Evolutionary conservation across 108 stramenopile species (phyloP).

Genomic region (Stephanodiscus minutulus): DNA sequence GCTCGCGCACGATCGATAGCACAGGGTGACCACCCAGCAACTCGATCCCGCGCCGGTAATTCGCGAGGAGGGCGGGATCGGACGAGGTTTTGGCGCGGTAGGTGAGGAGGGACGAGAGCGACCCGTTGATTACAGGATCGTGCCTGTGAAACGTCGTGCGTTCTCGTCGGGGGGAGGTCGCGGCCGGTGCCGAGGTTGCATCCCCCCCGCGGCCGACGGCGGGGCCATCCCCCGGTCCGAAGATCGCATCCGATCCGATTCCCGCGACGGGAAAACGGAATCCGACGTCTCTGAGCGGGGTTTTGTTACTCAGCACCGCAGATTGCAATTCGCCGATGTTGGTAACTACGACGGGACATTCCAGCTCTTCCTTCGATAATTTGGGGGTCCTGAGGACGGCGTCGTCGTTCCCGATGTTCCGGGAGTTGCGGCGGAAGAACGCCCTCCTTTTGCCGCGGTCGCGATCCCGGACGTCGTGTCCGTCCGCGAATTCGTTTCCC

Average conservation of each 20-base stretch:
- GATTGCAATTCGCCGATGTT: constrained; percentile 47
- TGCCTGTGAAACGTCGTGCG: constrained; percentile 29
- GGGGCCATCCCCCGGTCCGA: background rate
- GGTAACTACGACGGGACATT: constrained; percentile 36
- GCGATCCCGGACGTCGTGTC: background rate
- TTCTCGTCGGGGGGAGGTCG: background rate
- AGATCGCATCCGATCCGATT: constrained; percentile 30
- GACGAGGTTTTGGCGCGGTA: constrained; percentile 15
- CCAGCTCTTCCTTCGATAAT: constrained; percentile 31
- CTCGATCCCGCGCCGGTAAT: constrained; percentile 36
- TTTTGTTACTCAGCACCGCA: constrained; percentile 33
- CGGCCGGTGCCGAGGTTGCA: background rate
- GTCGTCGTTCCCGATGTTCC: background rate
- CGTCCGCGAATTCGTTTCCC: background rate
- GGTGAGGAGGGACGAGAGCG: constrained; percentile 37
- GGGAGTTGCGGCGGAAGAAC: constrained; percentile 5
- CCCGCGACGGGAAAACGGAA: constrained; percentile 43
- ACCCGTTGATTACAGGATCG: constrained; percentile 50
- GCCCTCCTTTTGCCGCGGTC: background rate
- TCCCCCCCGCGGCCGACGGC: background rate
- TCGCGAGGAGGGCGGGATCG: constrained; percentile 13
- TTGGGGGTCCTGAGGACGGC: background rate
- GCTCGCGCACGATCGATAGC: constrained; percentile 36
- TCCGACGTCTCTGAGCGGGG: constrained; percentile 42
- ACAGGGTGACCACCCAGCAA: constrained; percentile 44